Conservation (phyloP, 331 rosid genomes). For the Quercus lobata region DNA sequence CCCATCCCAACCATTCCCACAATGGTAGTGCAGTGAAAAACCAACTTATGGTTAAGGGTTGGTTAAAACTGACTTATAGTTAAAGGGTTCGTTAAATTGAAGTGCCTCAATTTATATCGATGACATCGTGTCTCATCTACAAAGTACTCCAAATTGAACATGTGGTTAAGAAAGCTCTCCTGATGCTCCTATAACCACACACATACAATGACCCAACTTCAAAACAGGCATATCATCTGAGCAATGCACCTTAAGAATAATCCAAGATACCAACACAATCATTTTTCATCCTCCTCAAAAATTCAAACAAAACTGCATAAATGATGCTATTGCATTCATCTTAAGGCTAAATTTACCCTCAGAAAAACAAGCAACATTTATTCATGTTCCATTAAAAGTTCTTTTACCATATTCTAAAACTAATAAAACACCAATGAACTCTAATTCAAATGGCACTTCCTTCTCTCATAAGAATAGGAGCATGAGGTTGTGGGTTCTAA, state of each 20-base stretch:
- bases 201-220: not conserved
- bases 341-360: not conserved
- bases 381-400: not conserved
- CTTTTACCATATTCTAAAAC: slow-evolving; percentile 5
- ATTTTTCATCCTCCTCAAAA: not conserved
- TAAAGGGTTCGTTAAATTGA: not conserved
- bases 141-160: not conserved
- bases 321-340: not conserved
- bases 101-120: not conserved
- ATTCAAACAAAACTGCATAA: too few species aligned
- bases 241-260: not conserved
- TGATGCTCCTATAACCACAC: not conserved
- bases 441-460: not conserved
- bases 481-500: too few species aligned
- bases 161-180: not conserved
- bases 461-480: too few species aligned
- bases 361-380: not conserved
- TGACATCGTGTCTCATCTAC: not conserved
- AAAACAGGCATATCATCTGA: not conserved
- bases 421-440: not conserved
- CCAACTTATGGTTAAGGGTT: not conserved
- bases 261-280: not conserved
- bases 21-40: not conserved
- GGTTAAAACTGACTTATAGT: not conserved
- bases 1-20: not conserved